These are phyloP conservation scores for Lolium multiflorum DNA, from an alignment of 176 grass and related monocot species.

Conservation along the genomic window DNA sequence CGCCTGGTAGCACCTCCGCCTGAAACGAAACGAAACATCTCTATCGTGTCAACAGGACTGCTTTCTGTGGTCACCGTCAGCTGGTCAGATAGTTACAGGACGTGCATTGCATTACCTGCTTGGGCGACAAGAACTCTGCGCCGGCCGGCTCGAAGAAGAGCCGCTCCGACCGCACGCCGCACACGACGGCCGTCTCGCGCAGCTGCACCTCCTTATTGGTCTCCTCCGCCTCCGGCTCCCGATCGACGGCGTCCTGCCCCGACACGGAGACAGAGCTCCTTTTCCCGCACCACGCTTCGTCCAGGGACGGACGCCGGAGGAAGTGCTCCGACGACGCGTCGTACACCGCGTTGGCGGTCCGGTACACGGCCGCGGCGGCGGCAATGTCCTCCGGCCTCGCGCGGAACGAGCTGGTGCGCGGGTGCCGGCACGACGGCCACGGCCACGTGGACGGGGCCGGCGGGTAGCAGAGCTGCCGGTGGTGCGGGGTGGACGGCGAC, in stretches of 20 bases:
- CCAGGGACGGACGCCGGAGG: conserved; percentile 40
- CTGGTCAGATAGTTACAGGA: not conserved
- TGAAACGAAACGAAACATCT: conserved; percentile 20
- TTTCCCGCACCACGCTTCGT: conserved; percentile 16
- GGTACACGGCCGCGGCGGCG: conserved; percentile 52
- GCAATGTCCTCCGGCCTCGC: conserved; percentile 33
- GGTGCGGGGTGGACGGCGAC: conserved; percentile 12
- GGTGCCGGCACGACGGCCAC: conserved; percentile 86
- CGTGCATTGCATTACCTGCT: conserved; percentile 41
- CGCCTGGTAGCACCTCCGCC: not conserved
- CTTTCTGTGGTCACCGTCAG: not conserved
- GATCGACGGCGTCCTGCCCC: not conserved
- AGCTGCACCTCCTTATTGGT: conserved; percentile 33
- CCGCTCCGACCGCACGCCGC: conserved; percentile 65
- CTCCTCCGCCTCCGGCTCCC: conserved; percentile 18
- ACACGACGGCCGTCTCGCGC: conserved; percentile 54
- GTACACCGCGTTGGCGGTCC: conserved; percentile 67
- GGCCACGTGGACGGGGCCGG: conserved; percentile 63
- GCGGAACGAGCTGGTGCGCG: conserved; percentile 81
- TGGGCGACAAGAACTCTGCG: conserved; percentile 52
- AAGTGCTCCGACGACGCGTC: conserved; percentile 51
- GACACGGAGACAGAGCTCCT: conserved; percentile 1
- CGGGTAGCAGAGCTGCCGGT: conserved; percentile 54
- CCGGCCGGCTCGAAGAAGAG: conserved; percentile 77
- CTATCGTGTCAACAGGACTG: not conserved